Evolutionary conservation across 1,139 yeast species (phyloP).

Genomic region (Pneumocystis oryctolagi): DNA sequence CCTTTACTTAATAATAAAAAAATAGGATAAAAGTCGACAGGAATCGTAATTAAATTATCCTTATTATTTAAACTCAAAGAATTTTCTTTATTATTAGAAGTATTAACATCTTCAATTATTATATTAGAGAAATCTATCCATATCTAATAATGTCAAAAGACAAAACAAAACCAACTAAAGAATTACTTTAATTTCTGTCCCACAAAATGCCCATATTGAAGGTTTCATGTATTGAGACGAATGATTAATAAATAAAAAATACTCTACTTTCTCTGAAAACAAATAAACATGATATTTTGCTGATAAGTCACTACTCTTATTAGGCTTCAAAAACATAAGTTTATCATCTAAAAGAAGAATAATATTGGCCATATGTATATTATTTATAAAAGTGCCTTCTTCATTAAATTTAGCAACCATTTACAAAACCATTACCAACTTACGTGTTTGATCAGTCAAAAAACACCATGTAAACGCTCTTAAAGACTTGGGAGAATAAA

Average conservation of each 20-base stretch:
- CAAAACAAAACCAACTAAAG: not conserved
- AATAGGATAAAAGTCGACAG: conserved; percentile 29
- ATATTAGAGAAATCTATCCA: not conserved
- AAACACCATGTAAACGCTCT: conserved; percentile 20
- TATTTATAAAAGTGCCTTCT: conserved; percentile 14
- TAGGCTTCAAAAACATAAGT: conserved; percentile 18
- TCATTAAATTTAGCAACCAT: not conserved
- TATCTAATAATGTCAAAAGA: not conserved
- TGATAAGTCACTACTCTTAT: conserved; percentile 14
- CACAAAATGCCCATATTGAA: conserved; percentile 31
- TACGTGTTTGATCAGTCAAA: conserved; percentile 14
- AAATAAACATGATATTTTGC: conserved; percentile 15
- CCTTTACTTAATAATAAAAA: conserved; percentile 29
- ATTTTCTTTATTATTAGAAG: not conserved
- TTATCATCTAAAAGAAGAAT: conserved; percentile 26
- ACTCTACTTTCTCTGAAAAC: conserved; percentile 16
- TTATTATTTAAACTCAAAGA: not conserved
- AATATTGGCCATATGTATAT: conserved; percentile 17
- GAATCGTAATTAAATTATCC: conserved; percentile 9
- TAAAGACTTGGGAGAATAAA: conserved; percentile 27
- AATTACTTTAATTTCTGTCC: conserved; percentile 26
- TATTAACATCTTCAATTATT: not conserved
- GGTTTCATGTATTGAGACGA: conserved; percentile 15
- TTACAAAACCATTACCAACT: not conserved
- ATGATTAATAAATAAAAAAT: conserved; percentile 12